phyloP scores from a whole-genome alignment of 2,329 filamentous ascomycete species.

The Talaromyces sp. region DNA sequence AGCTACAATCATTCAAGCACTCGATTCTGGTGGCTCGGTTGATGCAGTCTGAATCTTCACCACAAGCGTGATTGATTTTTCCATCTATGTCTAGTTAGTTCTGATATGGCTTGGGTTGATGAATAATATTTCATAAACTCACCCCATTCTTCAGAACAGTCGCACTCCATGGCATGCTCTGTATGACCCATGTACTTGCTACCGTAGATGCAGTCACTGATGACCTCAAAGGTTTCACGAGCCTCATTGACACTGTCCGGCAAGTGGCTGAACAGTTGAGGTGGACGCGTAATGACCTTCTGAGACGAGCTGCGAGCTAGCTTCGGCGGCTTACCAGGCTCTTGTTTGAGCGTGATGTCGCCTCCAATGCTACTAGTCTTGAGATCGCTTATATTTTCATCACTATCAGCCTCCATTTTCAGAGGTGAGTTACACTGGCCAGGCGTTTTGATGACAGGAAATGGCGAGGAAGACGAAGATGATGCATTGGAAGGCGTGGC shows the following conservation, averaged over 20 bases:
- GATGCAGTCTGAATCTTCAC: constrained; percentile 96
- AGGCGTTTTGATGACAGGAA: constrained; percentile 23
- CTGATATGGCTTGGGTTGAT: neutral
- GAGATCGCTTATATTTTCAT: constrained; percentile 25
- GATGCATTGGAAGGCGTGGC: constrained; percentile 13
- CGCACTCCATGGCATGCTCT: constrained; percentile 90
- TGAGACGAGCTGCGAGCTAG: constrained; percentile 70
- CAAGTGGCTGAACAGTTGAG: constrained; percentile 68
- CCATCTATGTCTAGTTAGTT: constrained; percentile 48
- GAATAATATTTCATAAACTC: constrained; percentile 42
- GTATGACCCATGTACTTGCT: constrained; percentile 88
- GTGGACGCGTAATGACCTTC: constrained; percentile 62
- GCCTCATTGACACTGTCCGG: constrained; percentile 77
- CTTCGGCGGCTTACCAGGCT: constrained; percentile 66
- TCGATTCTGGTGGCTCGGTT: constrained; percentile 98
- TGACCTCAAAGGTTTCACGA: constrained; percentile 71
- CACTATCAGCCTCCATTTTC: constrained; percentile 34
- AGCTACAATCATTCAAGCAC: constrained; percentile 82
- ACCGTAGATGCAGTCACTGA: constrained; percentile 83
- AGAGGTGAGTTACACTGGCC: constrained; percentile 23
- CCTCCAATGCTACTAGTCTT: constrained; percentile 57
- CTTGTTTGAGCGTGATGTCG: constrained; percentile 61
- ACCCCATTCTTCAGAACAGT: constrained; percentile 95
- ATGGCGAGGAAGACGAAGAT: constrained; percentile 8
- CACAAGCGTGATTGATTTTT: constrained; percentile 75